Base-by-base conservation (phyloP, 116 monocot species). In the Trichopus zeylanicus region DNA sequence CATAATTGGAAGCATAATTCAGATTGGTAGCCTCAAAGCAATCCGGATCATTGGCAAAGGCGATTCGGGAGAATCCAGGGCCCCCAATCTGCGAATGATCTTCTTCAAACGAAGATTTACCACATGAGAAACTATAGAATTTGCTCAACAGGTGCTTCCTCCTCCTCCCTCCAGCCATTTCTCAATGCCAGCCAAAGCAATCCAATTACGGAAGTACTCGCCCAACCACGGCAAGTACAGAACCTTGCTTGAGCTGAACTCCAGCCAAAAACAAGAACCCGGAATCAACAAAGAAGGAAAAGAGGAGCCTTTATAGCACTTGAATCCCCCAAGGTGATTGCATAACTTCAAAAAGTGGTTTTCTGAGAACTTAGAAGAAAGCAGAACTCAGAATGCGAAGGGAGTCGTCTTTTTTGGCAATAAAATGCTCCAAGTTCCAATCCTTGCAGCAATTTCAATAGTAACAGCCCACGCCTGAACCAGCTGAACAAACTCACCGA, bases 41-140 rank as follows among this genome's bases (percentile, higher is more conserved):
- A 26, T 74, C 71, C 0, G 87, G 76, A n/a, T 87, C 87, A 35
- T 87, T 87, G 33, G 72, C 87, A 29, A 60, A 82, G 5, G 68
- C 82, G 1, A 76, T 26, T 11, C 83, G 61, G 11, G 87, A 76
- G 64, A 73, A 87, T 2, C 87, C 87, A 0, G 83, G 73, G 28
- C 75, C 64, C 28, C 87, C 87, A 16, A 82, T 74, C 29, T 75
- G 69, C 8, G 73, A 70, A 32, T 75, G 82, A 13, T 82, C 82
- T 4, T 74, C 68, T 3, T 67, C 29, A 18, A 68, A 75, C 35
- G 70, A 58, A 7, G 67, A 57, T 38, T 62, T 76, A 0, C 72
- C 61, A 25, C 79, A 79, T 0, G 68, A 51, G 30, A 82, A 87
- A 53, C 69, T 73, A 64, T 76, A 83, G 6, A 82, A 63, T 46